Evolutionary conservation across 1,139 yeast genomes (phyloP).

Genomic region (Yamadazyma sp.): DNA sequence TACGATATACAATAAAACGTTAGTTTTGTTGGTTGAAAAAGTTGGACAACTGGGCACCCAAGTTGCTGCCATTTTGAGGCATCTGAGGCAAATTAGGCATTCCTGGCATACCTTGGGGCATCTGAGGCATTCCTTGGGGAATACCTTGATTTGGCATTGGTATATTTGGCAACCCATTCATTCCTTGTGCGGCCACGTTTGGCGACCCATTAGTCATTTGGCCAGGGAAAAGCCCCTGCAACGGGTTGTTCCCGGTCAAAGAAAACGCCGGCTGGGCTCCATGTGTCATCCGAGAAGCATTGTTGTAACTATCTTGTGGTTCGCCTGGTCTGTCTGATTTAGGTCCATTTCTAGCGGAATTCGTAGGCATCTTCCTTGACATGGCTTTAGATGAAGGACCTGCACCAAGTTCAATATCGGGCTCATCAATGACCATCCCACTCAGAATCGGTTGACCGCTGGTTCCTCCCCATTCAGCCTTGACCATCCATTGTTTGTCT

Average conservation of each 20-base stretch:
- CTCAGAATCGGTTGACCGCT: slow-evolving; percentile 83
- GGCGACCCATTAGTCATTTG: slow-evolving; percentile 16
- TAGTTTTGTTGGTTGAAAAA: slow-evolving; percentile 23
- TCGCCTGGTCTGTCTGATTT: slow-evolving; percentile 72
- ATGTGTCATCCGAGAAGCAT: slow-evolving; percentile 26
- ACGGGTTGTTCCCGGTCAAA: slow-evolving; percentile 43
- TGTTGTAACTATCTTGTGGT: slow-evolving; percentile 41
- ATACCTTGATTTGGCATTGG: neutral
- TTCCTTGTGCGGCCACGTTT: slow-evolving; percentile 5
- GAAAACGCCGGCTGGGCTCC: slow-evolving; percentile 38
- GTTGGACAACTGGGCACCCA: slow-evolving; percentile 39
- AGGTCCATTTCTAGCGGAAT: slow-evolving; percentile 84
- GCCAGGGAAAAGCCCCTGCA: slow-evolving; percentile 46
- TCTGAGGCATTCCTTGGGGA: slow-evolving; percentile 11
- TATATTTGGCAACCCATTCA: neutral
- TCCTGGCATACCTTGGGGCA: slow-evolving; percentile 20
- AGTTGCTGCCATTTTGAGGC: slow-evolving; percentile 15
- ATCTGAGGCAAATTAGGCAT: slow-evolving; percentile 14
- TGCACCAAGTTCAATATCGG: slow-evolving; percentile 94
- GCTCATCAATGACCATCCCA: slow-evolving; percentile 90
- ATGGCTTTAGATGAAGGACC: slow-evolving; percentile 94
- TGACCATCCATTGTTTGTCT: slow-evolving; percentile 83
- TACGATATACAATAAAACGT: neutral
- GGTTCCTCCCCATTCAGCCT: slow-evolving; percentile 97
- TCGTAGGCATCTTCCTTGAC: slow-evolving; percentile 84